These are phyloP conservation scores for Conringia planisiliqua DNA, from an alignment of 345 rosid species.

Conservation along the genomic window DNA sequence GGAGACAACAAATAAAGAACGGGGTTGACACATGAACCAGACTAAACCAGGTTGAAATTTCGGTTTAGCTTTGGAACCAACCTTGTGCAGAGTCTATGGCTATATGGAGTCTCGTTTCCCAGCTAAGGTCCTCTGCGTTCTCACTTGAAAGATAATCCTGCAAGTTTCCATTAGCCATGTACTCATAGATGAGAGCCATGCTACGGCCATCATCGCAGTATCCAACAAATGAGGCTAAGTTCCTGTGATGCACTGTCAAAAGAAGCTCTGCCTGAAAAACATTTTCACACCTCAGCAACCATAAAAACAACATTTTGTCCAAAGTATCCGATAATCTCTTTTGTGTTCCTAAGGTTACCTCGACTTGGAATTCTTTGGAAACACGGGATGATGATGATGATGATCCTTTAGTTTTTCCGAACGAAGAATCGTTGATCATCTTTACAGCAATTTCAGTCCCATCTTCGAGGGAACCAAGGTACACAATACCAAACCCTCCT, in stretches of 20 bases:
- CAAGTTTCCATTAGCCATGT: slow-evolving; percentile 52
- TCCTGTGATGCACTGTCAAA: slow-evolving; percentile 49
- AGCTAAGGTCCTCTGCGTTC: slow-evolving; percentile 34
- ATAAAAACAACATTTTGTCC: neutral
- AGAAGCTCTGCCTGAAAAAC: slow-evolving; percentile 45
- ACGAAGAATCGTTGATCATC: slow-evolving; percentile 42
- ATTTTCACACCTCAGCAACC: slow-evolving; percentile 3
- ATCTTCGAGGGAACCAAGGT: slow-evolving; percentile 37
- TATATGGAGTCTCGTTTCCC: slow-evolving; percentile 56
- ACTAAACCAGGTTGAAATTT: neutral
- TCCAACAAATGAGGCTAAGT: slow-evolving; percentile 46
- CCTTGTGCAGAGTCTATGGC: slow-evolving; percentile 66
- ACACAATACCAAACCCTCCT: slow-evolving; percentile 57
- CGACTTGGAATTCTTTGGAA: slow-evolving; percentile 44
- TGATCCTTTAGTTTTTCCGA: slow-evolving; percentile 28
- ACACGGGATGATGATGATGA: slow-evolving; percentile 32
- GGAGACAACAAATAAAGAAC: neutral
- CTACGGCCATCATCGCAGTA: slow-evolving; percentile 44
- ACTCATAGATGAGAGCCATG: slow-evolving; percentile 49
- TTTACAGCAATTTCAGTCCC: slow-evolving; percentile 54
- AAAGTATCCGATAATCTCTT: neutral
- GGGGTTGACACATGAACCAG: neutral
- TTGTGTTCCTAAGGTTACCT: slow-evolving; percentile 25
- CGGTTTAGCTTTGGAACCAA: slow-evolving; percentile 7
- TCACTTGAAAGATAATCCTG: slow-evolving; percentile 40